These are phyloP conservation scores for Alternaria burnsii DNA, from an alignment of 2,329 filamentous ascomycete species.

Conservation along the genomic window DNA sequence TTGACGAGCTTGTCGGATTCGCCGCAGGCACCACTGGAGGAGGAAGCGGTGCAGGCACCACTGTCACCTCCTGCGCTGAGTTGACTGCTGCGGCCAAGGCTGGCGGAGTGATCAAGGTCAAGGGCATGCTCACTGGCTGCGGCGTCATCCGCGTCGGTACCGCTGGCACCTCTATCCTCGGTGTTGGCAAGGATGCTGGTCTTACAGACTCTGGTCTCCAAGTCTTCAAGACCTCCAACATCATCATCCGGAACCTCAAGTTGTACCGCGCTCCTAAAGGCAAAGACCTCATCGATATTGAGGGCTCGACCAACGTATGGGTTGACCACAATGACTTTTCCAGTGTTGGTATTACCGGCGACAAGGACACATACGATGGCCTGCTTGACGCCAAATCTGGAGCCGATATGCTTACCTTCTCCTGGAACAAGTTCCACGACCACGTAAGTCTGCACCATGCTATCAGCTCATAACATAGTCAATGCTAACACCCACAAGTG, in stretches of 20 bases:
- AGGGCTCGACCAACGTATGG: slow-evolving; percentile 65
- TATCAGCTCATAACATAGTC: background rate
- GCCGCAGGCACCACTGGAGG: slow-evolving; percentile 65
- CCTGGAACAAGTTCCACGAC: slow-evolving; percentile 62
- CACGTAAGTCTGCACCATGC: slow-evolving; percentile 50
- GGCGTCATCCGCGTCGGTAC: slow-evolving; percentile 38
- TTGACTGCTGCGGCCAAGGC: slow-evolving; percentile 59
- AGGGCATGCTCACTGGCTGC: slow-evolving; percentile 42
- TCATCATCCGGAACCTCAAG: slow-evolving; percentile 71
- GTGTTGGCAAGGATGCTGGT: slow-evolving; percentile 55
- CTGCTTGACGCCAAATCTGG: slow-evolving; percentile 70
- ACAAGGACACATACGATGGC: slow-evolving; percentile 45
- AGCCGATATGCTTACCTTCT: slow-evolving; percentile 67
- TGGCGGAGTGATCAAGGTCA: slow-evolving; percentile 47
- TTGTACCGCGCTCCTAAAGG: slow-evolving; percentile 64
- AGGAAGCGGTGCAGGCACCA: slow-evolving; percentile 63
- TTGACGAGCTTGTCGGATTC: slow-evolving; percentile 54
- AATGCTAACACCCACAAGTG: slow-evolving; percentile 46
- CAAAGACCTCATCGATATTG: slow-evolving; percentile 68
- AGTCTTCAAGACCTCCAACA: slow-evolving; percentile 63
- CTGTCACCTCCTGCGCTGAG: slow-evolving; percentile 61
- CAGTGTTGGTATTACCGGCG: slow-evolving; percentile 55
- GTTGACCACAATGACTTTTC: slow-evolving; percentile 73
- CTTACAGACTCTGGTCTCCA: slow-evolving; percentile 60
- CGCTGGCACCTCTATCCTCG: slow-evolving; percentile 44